Evolutionary conservation across 495 filamentous ascomycete genomes (phyloP).

Genomic region (Trypethelium eluteriae): DNA sequence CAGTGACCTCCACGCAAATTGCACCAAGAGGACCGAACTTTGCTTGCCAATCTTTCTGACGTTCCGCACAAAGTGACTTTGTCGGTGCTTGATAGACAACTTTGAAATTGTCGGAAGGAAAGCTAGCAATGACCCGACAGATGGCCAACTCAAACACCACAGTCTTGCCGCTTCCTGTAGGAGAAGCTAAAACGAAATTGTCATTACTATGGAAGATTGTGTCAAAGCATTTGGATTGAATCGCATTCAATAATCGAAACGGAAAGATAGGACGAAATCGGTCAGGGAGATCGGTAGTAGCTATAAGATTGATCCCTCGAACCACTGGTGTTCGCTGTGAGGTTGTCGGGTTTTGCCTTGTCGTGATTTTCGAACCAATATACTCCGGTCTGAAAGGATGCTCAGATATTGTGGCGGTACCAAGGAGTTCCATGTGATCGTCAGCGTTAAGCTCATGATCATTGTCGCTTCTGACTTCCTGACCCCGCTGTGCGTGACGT

Average conservation of each 20-base stretch:
- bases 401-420: background rate
- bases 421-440: background rate
- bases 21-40: conserved; percentile 74
- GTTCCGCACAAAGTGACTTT: conserved; percentile 83
- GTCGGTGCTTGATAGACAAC: conserved; percentile 94
- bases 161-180: conserved; percentile 93
- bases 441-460: background rate
- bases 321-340: conserved; percentile 42
- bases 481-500: conserved; percentile 9
- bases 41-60: conserved; percentile 72
- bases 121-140: conserved; percentile 60
- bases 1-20: conserved; percentile 78
- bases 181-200: conserved; percentile 83
- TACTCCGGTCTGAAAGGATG: background rate
- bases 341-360: background rate
- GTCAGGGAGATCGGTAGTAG: conserved; percentile 67
- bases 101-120: conserved; percentile 68
- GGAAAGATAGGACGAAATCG: conserved; percentile 68
- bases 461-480: background rate
- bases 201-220: conserved; percentile 63
- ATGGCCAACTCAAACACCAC: conserved; percentile 86
- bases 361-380: background rate
- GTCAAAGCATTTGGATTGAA: conserved; percentile 83
- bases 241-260: conserved; percentile 78
- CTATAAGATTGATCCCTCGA: conserved; percentile 66